These are phyloP conservation scores for Saccharomycopsis sp. DNA, from an alignment of 805 yeast genomes.

Conservation along the genomic window DNA sequence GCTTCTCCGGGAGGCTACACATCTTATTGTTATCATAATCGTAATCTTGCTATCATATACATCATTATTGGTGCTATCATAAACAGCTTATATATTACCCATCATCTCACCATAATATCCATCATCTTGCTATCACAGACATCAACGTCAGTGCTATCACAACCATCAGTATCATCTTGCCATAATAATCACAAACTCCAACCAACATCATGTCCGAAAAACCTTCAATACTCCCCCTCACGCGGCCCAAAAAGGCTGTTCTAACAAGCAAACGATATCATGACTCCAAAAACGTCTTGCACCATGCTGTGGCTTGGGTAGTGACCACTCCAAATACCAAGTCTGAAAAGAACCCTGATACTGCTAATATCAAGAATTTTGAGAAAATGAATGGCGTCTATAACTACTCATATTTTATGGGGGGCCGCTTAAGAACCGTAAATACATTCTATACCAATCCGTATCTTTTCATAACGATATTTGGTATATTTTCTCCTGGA, in stretches of 20 bases:
- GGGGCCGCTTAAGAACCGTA: conserved; percentile 54
- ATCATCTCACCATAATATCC: too few relatives aligned
- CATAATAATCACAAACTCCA: not conserved
- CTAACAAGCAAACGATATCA: not conserved
- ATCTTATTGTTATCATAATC: too few relatives aligned
- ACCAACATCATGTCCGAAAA: not conserved
- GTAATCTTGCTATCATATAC: too few relatives aligned
- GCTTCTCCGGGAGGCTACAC: too few relatives aligned
- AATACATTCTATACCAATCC: conserved; percentile 33
- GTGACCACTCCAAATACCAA: not conserved
- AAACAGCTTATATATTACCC: too few relatives aligned
- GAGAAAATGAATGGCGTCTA: conserved; percentile 33
- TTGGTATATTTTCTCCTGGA: conserved; percentile 36
- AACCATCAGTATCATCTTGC: too few relatives aligned
- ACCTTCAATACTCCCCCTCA: not conserved
- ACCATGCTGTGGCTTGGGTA: not conserved
- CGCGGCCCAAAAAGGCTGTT: not conserved
- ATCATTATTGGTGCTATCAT: too few relatives aligned
- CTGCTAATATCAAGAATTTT: conserved; percentile 32
- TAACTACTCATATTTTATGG: conserved; percentile 47
- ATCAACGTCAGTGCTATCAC: too few relatives aligned
- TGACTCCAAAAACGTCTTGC: not conserved
- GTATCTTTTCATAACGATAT: conserved; percentile 32
- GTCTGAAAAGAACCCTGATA: not conserved
- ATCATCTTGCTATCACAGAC: too few relatives aligned